These are phyloP conservation scores for Paramecium pentaurelia DNA, from an alignment of 73 alveolate genomes.

Conservation along the genomic window DNA sequence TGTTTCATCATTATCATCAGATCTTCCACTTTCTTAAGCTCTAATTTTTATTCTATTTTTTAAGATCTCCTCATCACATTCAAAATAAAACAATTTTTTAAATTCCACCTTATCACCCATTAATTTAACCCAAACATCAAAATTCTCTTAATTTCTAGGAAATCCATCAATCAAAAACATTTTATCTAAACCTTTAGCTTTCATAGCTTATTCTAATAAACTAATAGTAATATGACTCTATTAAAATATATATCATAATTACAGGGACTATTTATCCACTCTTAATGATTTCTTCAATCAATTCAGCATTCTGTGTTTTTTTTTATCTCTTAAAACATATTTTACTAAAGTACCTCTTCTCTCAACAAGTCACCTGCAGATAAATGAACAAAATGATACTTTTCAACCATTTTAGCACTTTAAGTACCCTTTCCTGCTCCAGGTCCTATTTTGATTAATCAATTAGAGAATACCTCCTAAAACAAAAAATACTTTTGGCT, in stretches of 20 bases:
- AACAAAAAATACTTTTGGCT: slow-evolving; percentile 61
- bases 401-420: slow-evolving; percentile 68
- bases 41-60: slow-evolving; percentile 85
- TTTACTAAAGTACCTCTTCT: slow-evolving; percentile 64
- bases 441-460: slow-evolving; percentile 51
- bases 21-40: slow-evolving; percentile 85
- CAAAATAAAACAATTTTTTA: slow-evolving; percentile 6
- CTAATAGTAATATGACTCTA: slow-evolving; percentile 59
- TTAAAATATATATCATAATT: not conserved
- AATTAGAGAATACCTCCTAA: slow-evolving; percentile 59
- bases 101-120: slow-evolving; percentile 63
- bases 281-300: slow-evolving; percentile 70
- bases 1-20: slow-evolving; percentile 93
- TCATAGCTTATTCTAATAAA: slow-evolving; percentile 66
- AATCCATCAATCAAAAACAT: slow-evolving; percentile 80
- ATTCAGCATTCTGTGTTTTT: slow-evolving; percentile 64
- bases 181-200: slow-evolving; percentile 62
- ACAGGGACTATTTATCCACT: slow-evolving; percentile 84
- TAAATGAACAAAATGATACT: slow-evolving; percentile 68
- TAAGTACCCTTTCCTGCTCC: slow-evolving; percentile 87
- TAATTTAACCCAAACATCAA: slow-evolving; percentile 73
- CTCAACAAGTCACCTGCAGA: slow-evolving; percentile 83
- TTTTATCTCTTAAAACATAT: slow-evolving; percentile 51
- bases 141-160: slow-evolving; percentile 80
- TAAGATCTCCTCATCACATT: slow-evolving; percentile 68